phyloP scores from a whole-genome alignment of 1,139 yeast species.

The Schwanniomyces etchellsii region DNA sequence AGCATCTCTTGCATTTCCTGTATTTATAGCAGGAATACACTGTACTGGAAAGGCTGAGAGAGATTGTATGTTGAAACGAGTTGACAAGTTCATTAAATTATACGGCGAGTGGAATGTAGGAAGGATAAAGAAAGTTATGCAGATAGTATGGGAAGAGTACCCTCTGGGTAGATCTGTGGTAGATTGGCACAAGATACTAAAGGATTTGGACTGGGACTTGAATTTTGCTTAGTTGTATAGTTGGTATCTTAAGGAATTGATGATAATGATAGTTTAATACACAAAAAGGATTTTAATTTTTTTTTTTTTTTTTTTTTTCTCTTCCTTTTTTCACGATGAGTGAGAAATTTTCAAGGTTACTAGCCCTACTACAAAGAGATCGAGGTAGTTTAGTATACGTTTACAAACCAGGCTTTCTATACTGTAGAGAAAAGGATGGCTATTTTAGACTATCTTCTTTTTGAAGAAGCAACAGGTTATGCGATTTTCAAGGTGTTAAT shows the following conservation, averaged over 20 bases:
- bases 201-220: constrained; percentile 69
- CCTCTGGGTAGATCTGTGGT: constrained; percentile 32
- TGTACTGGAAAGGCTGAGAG: constrained; percentile 50
- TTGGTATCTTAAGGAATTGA: neutral
- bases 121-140: constrained; percentile 54
- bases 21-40: constrained; percentile 72
- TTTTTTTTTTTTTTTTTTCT: constrained; percentile 1
- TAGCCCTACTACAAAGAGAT: constrained; percentile 1
- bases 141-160: constrained; percentile 43
- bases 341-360: constrained; percentile 9
- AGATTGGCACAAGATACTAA: constrained; percentile 67
- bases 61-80: constrained; percentile 43
- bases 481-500: constrained; percentile 91
- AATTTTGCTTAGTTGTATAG: constrained; percentile 52
- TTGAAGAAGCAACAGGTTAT: constrained; percentile 98
- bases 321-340: constrained; percentile 11
- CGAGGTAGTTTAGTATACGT: neutral
- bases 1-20: constrained; percentile 67
- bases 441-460: constrained; percentile 85
- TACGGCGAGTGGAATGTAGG: constrained; percentile 66
- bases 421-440: constrained; percentile 43
- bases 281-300: constrained; percentile 7
- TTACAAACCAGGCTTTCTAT: no score
- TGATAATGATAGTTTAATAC: constrained; percentile 3
- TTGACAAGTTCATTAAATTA: constrained; percentile 51